Evolutionary conservation across 1,284 basidiomycete genomes (phyloP).

Genomic region (Cerioporus squamosus): DNA sequence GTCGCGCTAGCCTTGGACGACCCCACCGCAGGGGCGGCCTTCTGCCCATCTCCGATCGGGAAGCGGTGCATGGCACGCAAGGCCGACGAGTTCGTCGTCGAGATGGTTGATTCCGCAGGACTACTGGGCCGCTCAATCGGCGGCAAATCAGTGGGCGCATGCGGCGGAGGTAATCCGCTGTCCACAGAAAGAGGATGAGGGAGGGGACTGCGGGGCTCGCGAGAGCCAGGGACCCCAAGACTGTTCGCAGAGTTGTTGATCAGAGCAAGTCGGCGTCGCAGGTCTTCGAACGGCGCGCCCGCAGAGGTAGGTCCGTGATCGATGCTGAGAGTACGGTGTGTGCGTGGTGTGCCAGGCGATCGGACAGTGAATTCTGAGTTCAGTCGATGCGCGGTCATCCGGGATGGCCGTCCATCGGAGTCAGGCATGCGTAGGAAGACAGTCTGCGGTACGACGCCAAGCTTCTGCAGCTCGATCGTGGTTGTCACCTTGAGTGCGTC

Average conservation of each 20-base stretch:
- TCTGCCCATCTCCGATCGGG: constrained; percentile 76
- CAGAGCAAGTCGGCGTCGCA: constrained; percentile 69
- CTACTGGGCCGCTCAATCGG: constrained; percentile 63
- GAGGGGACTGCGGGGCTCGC: constrained; percentile 49
- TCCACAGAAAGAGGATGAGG: constrained; percentile 30
- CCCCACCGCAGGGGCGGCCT: constrained; percentile 84
- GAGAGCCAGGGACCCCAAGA: constrained; percentile 48
- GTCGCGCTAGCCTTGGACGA: constrained; percentile 79
- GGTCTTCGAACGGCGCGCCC: constrained; percentile 73
- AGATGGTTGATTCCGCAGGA: constrained; percentile 75
- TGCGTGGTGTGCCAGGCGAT: constrained; percentile 50
- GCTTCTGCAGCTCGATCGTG: constrained; percentile 77
- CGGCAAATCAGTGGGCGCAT: constrained; percentile 40
- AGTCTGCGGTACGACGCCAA: constrained; percentile 93
- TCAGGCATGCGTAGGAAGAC: constrained; percentile 82
- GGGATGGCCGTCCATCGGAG: constrained; percentile 45
- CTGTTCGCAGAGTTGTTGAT: constrained; percentile 74
- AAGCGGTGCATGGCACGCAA: constrained; percentile 62
- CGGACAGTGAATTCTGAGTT: constrained; percentile 41
- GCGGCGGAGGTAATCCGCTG: constrained; percentile 32
- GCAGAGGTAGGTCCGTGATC: constrained; percentile 38
- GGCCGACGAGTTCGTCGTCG: constrained; percentile 65
- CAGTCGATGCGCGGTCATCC: constrained; percentile 41
- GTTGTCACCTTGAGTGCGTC: constrained; percentile 70
- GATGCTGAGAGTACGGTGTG: constrained; percentile 49